Conservation (phyloP, 257 asterid species). For the Scutellaria minor region DNA sequence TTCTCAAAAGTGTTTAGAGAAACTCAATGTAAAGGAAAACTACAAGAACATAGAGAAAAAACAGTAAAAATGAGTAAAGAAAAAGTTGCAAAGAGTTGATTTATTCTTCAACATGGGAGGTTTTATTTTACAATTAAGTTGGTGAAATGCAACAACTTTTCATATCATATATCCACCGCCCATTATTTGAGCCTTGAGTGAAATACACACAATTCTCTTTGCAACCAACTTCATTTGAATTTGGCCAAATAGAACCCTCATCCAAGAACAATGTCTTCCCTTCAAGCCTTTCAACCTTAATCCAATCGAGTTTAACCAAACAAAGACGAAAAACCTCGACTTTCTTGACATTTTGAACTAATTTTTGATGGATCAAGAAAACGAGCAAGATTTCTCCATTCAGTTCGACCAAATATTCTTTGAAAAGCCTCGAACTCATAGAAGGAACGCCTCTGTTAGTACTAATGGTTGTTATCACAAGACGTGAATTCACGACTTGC, state of each 20-base stretch:
- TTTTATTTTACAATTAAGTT: neutral
- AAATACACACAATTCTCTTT: conserved; percentile 19
- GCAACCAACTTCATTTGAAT: conserved; percentile 11
- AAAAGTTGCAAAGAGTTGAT: too few relatives aligned
- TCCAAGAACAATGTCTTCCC: conserved; percentile 27
- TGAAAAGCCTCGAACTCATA: neutral
- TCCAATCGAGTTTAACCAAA: neutral
- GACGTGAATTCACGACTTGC: neutral
- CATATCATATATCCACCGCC: conserved; percentile 10
- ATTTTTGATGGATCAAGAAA: neutral
- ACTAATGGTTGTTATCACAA: neutral
- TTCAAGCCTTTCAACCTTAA: conserved; percentile 22
- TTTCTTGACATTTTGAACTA: neutral
- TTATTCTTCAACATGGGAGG: neutral
- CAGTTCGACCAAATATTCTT: conserved; percentile 13
- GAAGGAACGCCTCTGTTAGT: neutral
- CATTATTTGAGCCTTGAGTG: neutral
- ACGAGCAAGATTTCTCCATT: conserved; percentile 12
- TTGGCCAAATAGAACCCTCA: neutral
- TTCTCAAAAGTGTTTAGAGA: too few relatives aligned
- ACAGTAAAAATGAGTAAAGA: too few relatives aligned
- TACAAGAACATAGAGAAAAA: too few relatives aligned
- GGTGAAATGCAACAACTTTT: conserved; percentile 6
- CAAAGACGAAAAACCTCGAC: conserved; percentile 6
- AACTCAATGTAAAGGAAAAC: too few relatives aligned